phyloP scores from a whole-genome alignment of 148 eudicot genomes.

The Pharnaceum exiguum region DNA sequence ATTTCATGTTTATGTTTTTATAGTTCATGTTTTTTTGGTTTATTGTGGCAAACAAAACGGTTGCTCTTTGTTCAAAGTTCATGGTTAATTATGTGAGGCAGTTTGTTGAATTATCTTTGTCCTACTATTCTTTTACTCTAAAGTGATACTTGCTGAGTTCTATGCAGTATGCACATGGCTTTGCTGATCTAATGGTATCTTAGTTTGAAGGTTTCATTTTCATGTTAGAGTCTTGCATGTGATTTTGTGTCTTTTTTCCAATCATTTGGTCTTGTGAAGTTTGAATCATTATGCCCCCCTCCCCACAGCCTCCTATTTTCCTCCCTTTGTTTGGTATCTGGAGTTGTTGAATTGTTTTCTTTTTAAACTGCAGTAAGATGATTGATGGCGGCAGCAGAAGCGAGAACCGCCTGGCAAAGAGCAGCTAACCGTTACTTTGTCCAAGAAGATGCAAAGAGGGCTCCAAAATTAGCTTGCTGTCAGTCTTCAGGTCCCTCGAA shows the following conservation, averaged over 20 bases:
- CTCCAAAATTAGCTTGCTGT: slow-evolving; percentile 87
- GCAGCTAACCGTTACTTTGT: slow-evolving; percentile 84
- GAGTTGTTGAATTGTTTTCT: background rate
- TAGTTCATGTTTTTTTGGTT: too few relatives aligned
- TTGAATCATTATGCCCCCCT: too few relatives aligned
- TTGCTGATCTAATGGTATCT: too few relatives aligned
- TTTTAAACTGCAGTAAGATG: slow-evolving; percentile 36
- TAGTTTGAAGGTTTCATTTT: too few relatives aligned
- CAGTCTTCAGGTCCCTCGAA: slow-evolving; percentile 51
- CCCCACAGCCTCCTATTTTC: too few relatives aligned
- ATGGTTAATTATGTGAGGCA: background rate
- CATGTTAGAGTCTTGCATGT: too few relatives aligned
- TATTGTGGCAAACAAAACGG: too few relatives aligned
- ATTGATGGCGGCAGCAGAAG: slow-evolving; percentile 94
- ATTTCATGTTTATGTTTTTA: background rate
- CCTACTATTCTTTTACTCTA: too few relatives aligned
- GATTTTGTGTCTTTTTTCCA: too few relatives aligned
- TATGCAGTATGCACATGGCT: too few relatives aligned
- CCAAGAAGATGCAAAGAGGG: slow-evolving; percentile 96
- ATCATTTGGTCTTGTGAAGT: too few relatives aligned
- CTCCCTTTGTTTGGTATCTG: too few relatives aligned
- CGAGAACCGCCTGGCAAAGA: slow-evolving; percentile 93
- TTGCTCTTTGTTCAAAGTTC: background rate
- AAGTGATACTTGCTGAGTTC: background rate
- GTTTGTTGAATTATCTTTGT: background rate